Base-by-base conservation (phyloP, 495 filamentous ascomycete genomes). In the Trichoderma virens region DNA sequence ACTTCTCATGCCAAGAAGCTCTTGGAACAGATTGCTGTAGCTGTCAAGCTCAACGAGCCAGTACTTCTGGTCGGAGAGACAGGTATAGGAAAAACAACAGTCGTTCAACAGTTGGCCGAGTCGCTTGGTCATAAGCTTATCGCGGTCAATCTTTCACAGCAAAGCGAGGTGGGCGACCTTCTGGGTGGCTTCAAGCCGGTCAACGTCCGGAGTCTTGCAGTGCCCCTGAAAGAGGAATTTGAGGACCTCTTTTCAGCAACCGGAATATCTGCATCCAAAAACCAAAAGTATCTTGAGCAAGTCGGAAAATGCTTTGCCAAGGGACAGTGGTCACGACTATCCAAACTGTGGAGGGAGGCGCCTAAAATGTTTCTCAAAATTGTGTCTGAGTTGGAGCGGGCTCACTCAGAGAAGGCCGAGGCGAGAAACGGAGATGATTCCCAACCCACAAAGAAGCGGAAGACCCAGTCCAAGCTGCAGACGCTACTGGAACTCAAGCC, bases 171-270 rank as follows among this genome's bases (percentile, higher is more conserved):
- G 43, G 88, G 91, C 28, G 95, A 99, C 76, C 76, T 99, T 6
- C 77, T 99, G 0, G 95, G 95, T 66, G 94, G 94, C 2, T 98
- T 94, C 78, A 98, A 98, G 72, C 95, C 95, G 2, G 87, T 97
- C 62, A 96, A 90, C 73, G 83, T 93, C 43, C 88, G 92, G 67
- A 93, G 86, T 67, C 83, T 98, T 65, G 89, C 92, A 2, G 82
- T 97, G 61, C 95, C 94, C 2, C 78, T 98, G 74, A 90, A 96
- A 69, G 93, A 97, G 67, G 88, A 93, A 64, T 98, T 99, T 69
- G 93, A 92, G 65, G 88, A 92, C 2, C 79, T 99, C 3, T 94
- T 98, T 64, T 83, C 86, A 63, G 79, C 86, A 59, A 96, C 91
- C 0, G 81, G 82, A 16, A 96, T 97, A 65, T 94, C 91, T 16